Base-by-base conservation (phyloP, 2,329 filamentous ascomycete genomes). In the Colletotrichum tofieldiae region DNA sequence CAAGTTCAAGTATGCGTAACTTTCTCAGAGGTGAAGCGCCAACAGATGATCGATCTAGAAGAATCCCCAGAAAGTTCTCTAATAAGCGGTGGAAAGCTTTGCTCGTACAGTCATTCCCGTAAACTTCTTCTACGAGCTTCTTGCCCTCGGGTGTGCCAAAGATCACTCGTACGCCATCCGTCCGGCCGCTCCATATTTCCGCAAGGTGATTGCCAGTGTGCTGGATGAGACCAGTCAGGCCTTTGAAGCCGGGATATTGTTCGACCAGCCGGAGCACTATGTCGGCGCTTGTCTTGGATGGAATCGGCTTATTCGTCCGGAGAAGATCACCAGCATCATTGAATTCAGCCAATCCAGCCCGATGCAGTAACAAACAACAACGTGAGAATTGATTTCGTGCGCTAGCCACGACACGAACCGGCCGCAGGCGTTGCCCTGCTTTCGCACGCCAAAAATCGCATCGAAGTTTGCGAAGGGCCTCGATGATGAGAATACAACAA, bases 11-110 rank as follows among this genome's bases (percentile, higher is more conserved):
- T 1, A 69, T 18, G 23, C 52, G 35, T 0, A 69, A 26, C 6
- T 59, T 39, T 5, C 20, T 29, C 7, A 47, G n/a, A 9, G 3
- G 11, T 12, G 41, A 51, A 3, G 7, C 14, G 3, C 16, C 41
- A n/a, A 18, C 6, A 39, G 7, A 51, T 23, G 0, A 16, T n/a
- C 11, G 43, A 45, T 52, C 16, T 2, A 51, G 20, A 4, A 69
- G n/a, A 7, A 52, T 52, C 7, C 20, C 1, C 41, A 69, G 14
- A 26, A 65, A 69, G 26, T 65, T 41, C 14, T 59, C 35, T 20
- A 69, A 45, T 1, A 69, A n/a, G 0, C 23, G 43, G 37, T 69
- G 67, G 20, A 69, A 69, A 1, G 61, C 67, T 20, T 45, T 69
- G 43, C 67, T 69, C 18, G 67, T 52, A 2, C 49, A 54, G 1